Evolutionary conservation across 1,139 yeast genomes (phyloP).

Genomic region (Taphrina pruni): DNA sequence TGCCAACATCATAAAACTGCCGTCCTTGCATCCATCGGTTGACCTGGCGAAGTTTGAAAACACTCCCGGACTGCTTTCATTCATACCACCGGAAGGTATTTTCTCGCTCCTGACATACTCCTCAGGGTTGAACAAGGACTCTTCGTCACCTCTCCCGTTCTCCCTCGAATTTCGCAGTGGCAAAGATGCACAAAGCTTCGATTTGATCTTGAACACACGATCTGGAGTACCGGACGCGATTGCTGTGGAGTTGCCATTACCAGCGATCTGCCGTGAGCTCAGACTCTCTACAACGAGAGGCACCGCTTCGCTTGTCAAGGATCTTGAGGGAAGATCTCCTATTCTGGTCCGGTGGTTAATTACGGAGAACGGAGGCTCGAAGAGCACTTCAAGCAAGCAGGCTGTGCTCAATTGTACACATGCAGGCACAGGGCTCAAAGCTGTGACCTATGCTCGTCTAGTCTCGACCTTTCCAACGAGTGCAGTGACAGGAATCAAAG

Average conservation of each 20-base stretch:
- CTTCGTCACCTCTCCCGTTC: constrained; percentile 32
- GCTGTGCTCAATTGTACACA: constrained; percentile 12
- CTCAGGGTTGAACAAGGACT: constrained; percentile 1
- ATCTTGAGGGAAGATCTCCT: background rate
- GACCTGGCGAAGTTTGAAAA: constrained; percentile 50
- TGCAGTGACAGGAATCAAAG: constrained; percentile 76
- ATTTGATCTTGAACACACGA: constrained; percentile 12
- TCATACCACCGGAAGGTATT: constrained; percentile 89
- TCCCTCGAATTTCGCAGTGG: constrained; percentile 23
- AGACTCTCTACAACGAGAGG: constrained; percentile 17
- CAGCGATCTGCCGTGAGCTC: constrained; percentile 8
- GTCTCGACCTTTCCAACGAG: constrained; percentile 47
- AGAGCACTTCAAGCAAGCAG: background rate
- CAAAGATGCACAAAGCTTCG: constrained; percentile 2
- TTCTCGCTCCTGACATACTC: constrained; percentile 59
- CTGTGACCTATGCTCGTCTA: constrained; percentile 21
- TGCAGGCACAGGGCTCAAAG: constrained; percentile 9
- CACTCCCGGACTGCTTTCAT: constrained; percentile 57
- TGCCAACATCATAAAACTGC: constrained; percentile 50
- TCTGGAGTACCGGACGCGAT: background rate
- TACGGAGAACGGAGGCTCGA: background rate
- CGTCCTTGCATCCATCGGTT: constrained; percentile 65
- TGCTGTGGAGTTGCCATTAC: constrained; percentile 27
- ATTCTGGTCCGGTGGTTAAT: constrained; percentile 14
- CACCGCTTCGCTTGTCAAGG: background rate